Conservation (phyloP, 2,329 filamentous ascomycete genomes). For the Sclerotinia minor region DNA sequence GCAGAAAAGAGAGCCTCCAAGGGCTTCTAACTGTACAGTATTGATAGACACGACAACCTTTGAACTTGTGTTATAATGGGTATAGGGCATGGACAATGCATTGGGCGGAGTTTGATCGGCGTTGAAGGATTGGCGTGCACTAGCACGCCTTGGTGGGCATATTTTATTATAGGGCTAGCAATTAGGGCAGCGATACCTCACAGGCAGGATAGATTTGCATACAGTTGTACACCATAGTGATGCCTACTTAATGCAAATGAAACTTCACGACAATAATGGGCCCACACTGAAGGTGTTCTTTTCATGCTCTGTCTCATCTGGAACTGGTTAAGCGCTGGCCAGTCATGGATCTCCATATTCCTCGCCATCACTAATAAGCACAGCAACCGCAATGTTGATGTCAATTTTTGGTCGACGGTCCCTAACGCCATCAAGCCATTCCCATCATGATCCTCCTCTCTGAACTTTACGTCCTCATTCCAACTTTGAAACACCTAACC, state of each 20-base stretch:
- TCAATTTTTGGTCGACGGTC: background rate
- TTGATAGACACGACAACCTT: conserved; percentile 19
- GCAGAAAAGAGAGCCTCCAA: conserved; percentile 8
- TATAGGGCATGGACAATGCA: conserved; percentile 37
- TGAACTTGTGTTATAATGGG: conserved; percentile 26
- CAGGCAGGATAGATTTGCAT: conserved; percentile 22
- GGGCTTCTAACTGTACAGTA: conserved; percentile 37
- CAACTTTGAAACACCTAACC: too few relatives aligned
- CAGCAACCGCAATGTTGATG: background rate
- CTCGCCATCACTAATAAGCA: background rate
- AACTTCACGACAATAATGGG: background rate
- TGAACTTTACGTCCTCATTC: background rate
- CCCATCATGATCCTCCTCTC: background rate
- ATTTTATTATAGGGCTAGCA: background rate
- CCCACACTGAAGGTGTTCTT: too few relatives aligned
- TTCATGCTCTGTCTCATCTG: background rate
- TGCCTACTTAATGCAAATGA: conserved; percentile 4
- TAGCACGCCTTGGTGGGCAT: background rate
- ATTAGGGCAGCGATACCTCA: conserved; percentile 18
- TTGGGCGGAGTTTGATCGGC: conserved; percentile 36
- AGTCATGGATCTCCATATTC: background rate
- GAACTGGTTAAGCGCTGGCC: background rate
- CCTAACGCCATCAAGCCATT: background rate
- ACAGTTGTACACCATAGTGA: conserved; percentile 13
- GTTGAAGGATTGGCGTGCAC: background rate